Conservation (phyloP, 2,329 filamentous ascomycete genomes). For the Talaromyces sp. region DNA sequence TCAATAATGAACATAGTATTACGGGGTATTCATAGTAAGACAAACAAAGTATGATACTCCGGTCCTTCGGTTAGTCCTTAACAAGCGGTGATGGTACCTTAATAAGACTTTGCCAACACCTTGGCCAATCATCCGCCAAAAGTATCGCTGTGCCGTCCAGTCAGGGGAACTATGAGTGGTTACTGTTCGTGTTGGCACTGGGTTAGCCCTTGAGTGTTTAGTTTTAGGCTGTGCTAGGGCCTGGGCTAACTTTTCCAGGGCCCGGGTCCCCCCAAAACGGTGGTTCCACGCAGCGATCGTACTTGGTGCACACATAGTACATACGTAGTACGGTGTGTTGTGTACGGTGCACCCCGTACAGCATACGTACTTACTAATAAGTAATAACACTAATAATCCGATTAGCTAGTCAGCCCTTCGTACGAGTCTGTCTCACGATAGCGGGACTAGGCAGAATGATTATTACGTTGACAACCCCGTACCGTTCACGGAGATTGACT, state of each 20-base stretch:
- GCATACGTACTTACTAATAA: no score
- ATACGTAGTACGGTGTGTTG: neutral
- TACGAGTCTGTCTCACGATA: slow-evolving; percentile 4
- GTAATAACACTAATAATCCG: no score
- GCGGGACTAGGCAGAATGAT: slow-evolving; percentile 7
- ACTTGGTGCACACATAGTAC: neutral
- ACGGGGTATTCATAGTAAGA: neutral
- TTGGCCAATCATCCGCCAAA: neutral
- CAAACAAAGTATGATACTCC: neutral
- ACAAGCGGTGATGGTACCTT: slow-evolving; percentile 1
- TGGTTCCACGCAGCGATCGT: neutral
- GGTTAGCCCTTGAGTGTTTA: neutral
- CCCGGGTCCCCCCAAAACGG: neutral
- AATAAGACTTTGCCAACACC: no score
- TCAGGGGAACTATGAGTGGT: neutral
- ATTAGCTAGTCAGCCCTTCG: neutral
- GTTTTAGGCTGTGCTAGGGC: neutral
- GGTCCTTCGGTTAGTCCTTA: neutral
- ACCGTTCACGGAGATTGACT: neutral
- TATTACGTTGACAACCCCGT: neutral
- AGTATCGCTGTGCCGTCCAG: neutral
- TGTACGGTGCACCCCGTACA: neutral
- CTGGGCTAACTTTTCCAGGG: slow-evolving; percentile 3
- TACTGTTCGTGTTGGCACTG: neutral
- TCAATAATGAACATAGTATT: neutral